Conservation (phyloP, 768 basidiomycete species). For the Boletales sp. region DNA sequence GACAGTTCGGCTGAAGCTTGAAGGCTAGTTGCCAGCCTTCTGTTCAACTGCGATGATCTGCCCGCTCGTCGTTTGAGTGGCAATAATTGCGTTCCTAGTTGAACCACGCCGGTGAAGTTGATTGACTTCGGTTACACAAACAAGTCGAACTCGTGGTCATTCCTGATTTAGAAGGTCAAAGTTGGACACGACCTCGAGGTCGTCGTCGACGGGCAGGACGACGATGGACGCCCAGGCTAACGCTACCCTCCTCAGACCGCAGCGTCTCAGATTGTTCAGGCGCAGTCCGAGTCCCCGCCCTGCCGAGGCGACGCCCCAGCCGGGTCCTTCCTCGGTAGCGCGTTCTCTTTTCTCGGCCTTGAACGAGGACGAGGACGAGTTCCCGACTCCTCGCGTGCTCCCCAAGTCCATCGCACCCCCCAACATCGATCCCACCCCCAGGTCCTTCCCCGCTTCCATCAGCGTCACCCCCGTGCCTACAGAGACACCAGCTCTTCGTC, state of each 20-base stretch:
- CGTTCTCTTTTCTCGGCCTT: conserved; percentile 8
- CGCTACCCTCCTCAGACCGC: conserved; percentile 14
- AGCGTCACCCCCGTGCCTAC: conserved; percentile 13
- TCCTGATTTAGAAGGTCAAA: conserved; percentile 14
- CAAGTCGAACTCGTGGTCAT: not conserved
- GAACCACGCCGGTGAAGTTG: too few species aligned
- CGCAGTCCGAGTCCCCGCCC: conserved; percentile 13
- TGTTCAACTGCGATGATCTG: too few species aligned
- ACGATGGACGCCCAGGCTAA: conserved; percentile 18
- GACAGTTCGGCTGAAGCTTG: too few species aligned
- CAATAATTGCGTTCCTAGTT: too few species aligned
- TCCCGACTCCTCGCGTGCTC: conserved; percentile 28
- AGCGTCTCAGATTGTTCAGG: conserved; percentile 15
- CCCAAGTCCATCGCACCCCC: conserved; percentile 16
- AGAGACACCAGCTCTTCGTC: conserved; percentile 56
- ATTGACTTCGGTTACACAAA: too few species aligned
- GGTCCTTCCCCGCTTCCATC: not conserved
- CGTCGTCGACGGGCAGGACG: conserved; percentile 14
- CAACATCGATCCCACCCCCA: conserved; percentile 4
- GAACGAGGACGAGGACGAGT: conserved; percentile 28
- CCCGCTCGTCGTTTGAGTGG: too few species aligned
- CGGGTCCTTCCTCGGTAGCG: conserved; percentile 13
- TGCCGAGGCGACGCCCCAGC: conserved; percentile 19
- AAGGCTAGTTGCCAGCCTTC: too few species aligned
- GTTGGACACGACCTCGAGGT: conserved; percentile 11